Evolutionary conservation across 257 asterid genomes (phyloP).

Genomic region (Anisodus acutangulus): DNA sequence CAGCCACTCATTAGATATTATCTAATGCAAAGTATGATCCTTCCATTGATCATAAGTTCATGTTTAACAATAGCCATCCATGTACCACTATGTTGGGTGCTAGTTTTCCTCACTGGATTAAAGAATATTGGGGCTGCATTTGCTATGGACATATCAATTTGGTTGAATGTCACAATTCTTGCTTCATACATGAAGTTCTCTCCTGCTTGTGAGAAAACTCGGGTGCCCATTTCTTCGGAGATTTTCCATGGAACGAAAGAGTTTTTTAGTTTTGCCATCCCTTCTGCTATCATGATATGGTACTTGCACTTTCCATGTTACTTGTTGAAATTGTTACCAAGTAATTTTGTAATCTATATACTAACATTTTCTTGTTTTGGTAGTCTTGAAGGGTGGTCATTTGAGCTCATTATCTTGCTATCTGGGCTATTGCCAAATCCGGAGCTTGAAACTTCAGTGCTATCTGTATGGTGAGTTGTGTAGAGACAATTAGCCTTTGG

Average conservation of each 20-base stretch:
- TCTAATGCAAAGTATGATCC: conserved; percentile 63
- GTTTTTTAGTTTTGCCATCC: conserved; percentile 61
- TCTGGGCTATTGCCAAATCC: conserved; percentile 86
- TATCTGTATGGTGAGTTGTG: conserved; percentile 70
- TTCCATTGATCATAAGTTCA: conserved; percentile 60
- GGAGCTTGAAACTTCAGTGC: conserved; percentile 85
- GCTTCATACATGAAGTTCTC: conserved; percentile 57
- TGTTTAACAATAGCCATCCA: conserved; percentile 54
- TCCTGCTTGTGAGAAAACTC: conserved; percentile 53
- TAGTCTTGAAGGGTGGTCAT: conserved; percentile 89
- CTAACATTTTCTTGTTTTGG: conserved; percentile 13
- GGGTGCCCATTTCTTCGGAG: conserved; percentile 56
- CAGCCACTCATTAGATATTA: conserved; percentile 58
- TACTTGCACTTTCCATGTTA: neutral
- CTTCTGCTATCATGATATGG: conserved; percentile 78
- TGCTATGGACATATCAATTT: conserved; percentile 58
- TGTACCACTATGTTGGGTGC: conserved; percentile 48
- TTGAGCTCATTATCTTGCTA: conserved; percentile 71
- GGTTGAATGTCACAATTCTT: conserved; percentile 57
- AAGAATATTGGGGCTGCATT: conserved; percentile 59
- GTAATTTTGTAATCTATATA: neutral
- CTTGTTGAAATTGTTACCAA: neutral
- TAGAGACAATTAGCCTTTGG: neutral
- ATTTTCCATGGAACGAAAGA: conserved; percentile 57
- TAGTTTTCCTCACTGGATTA: conserved; percentile 51